Conservation (phyloP, 768 basidiomycete genomes). For the Agaricus blazei region DNA sequence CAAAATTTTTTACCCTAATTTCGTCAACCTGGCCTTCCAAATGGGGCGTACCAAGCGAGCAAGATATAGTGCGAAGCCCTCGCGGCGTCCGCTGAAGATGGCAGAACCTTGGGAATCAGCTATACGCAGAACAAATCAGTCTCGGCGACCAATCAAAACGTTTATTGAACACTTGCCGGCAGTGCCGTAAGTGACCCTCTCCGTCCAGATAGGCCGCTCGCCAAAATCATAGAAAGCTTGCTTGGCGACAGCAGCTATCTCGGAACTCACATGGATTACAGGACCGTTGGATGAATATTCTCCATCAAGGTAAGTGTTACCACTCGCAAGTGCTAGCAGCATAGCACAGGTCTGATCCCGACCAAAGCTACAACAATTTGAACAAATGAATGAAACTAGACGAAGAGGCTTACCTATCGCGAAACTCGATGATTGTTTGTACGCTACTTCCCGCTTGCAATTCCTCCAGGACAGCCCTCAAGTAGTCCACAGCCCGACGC, state of each 20-base stretch:
- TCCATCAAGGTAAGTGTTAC: constrained; percentile 73
- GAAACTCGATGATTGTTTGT: constrained; percentile 78
- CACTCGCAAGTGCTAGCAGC: constrained; percentile 81
- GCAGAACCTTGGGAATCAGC: constrained; percentile 69
- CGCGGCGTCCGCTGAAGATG: constrained; percentile 81
- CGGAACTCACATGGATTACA: constrained; percentile 50
- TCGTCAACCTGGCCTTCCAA: constrained; percentile 81
- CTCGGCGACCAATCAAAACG: neutral
- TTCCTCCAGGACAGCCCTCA: constrained; percentile 78
- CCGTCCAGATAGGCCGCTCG: constrained; percentile 78
- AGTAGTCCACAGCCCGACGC: constrained; percentile 79
- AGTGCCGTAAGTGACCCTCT: constrained; percentile 71
- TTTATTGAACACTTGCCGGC: constrained; percentile 33
- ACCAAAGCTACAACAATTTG: constrained; percentile 59
- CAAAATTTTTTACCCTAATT: constrained; percentile 37
- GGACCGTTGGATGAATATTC: constrained; percentile 41
- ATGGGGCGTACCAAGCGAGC: constrained; percentile 79
- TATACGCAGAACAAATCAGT: constrained; percentile 15
- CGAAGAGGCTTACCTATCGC: constrained; percentile 54
- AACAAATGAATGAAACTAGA: neutral
- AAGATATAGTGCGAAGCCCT: constrained; percentile 85
- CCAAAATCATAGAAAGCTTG: constrained; percentile 86
- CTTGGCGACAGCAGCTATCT: constrained; percentile 68
- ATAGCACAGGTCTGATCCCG: constrained; percentile 91
- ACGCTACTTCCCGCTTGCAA: constrained; percentile 71